Conservation (phyloP, 2,329 filamentous ascomycete species). For the Malbranchea cinnamomea region DNA sequence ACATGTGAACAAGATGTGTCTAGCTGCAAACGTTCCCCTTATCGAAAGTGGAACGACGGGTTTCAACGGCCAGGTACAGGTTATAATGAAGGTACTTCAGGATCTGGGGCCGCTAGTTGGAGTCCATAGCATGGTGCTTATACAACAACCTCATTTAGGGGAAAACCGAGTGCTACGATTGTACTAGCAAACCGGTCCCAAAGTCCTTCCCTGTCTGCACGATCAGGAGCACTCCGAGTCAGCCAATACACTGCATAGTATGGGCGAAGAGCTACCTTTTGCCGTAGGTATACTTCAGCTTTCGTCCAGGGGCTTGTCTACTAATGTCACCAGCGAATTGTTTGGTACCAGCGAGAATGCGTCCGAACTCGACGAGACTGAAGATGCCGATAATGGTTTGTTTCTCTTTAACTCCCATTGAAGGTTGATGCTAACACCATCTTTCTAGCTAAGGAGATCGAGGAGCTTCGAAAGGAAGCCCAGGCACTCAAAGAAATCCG, state of each 20-base stretch:
- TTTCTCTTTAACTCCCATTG: background rate
- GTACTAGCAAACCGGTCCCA: slow-evolving; percentile 72
- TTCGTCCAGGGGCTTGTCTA: slow-evolving; percentile 14
- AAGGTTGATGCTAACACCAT: slow-evolving; percentile 7
- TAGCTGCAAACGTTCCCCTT: slow-evolving; percentile 76
- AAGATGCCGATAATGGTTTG: slow-evolving; percentile 64
- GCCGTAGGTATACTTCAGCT: slow-evolving; percentile 35
- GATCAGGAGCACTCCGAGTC: slow-evolving; percentile 87
- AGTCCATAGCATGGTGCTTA: slow-evolving; percentile 4
- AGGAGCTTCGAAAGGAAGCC: slow-evolving; percentile 71
- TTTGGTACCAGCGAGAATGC: slow-evolving; percentile 88
- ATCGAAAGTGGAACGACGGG: slow-evolving; percentile 96
- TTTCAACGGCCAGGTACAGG: slow-evolving; percentile 94
- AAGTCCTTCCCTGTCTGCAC: slow-evolving; percentile 95
- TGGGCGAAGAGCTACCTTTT: slow-evolving; percentile 97
- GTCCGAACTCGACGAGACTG: slow-evolving; percentile 61
- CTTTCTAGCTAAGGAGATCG: slow-evolving; percentile 56
- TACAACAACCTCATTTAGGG: slow-evolving; percentile 32
- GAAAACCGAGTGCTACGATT: slow-evolving; percentile 90
- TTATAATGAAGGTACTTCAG: slow-evolving; percentile 66
- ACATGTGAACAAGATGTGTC: slow-evolving; percentile 95
- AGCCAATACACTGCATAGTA: slow-evolving; percentile 96
- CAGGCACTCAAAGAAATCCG: slow-evolving; percentile 72
- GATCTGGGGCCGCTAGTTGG: slow-evolving; percentile 1
- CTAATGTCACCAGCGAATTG: slow-evolving; percentile 45